A percentile compares a stretch with the other conserved stretches of the same genome.
phyloP scores from a whole-genome alignment of 2,329 filamentous ascomycete genomes.

The Ophiostoma himal-ulmi region DNA sequence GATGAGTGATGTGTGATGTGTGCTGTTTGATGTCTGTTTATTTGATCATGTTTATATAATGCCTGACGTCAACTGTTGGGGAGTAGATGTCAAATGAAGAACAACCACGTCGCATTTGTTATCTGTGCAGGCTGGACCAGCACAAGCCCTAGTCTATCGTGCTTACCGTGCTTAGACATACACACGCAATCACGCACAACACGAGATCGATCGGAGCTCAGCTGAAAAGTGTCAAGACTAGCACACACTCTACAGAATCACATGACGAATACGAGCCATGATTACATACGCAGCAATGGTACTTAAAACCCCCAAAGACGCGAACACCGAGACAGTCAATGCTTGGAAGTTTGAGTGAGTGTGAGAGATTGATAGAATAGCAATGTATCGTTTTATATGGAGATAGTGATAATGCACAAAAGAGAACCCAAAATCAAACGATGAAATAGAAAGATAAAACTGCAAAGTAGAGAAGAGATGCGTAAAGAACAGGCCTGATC shows the following conservation, averaged over 20 bases:
- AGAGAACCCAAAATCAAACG: not conserved
- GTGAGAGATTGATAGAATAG: not conserved
- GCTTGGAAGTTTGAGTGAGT: not conserved
- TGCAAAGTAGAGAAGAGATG: not conserved
- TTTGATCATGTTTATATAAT: not conserved
- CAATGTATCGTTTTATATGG: not conserved
- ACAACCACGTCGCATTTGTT: conserved; percentile 1
- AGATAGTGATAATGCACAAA: not conserved
- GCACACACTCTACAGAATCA: not conserved
- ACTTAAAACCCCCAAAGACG: not conserved
- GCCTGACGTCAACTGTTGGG: not conserved
- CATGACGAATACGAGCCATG: conserved; percentile 6
- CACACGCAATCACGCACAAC: not conserved
- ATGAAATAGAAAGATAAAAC: not conserved
- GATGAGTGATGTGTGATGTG: not conserved
- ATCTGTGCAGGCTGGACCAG: not conserved
- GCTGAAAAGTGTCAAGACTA: not conserved
- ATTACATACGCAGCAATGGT: not conserved
- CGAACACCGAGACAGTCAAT: not conserved
- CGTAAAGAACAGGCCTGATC: not conserved
- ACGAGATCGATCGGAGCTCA: not conserved
- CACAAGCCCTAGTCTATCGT: not conserved
- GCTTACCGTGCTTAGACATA: not conserved
- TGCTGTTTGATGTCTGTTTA: not conserved
- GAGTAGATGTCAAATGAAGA: not conserved